These are phyloP conservation scores for Backusella tuberculispora DNA, from an alignment of 192 early-diverging fungal species.

Conservation along the genomic window DNA sequence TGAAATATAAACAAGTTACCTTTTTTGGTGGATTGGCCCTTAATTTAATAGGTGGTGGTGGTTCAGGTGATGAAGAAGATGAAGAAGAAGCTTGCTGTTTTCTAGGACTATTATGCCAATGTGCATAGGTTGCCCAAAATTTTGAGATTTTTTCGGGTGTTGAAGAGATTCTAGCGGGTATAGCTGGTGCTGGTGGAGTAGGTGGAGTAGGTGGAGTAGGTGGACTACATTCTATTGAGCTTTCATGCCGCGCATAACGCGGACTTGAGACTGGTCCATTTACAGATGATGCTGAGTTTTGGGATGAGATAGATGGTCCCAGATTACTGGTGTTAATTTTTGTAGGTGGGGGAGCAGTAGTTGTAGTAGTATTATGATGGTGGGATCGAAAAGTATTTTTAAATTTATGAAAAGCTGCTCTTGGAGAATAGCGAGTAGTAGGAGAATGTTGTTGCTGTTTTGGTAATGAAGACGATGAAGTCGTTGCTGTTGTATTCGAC, in stretches of 20 bases:
- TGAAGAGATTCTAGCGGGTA: constrained; percentile 38
- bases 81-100: background rate
- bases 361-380: background rate
- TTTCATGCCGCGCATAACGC: background rate
- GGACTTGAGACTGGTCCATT: constrained; percentile 10
- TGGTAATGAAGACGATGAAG: background rate
- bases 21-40: background rate
- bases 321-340: background rate
- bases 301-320: background rate
- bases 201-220: background rate
- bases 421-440: constrained; percentile 29
- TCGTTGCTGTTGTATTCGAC: background rate
- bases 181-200: constrained; percentile 9
- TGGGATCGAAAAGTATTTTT: constrained; percentile 21
- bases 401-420: constrained; percentile 27
- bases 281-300: constrained; percentile 2
- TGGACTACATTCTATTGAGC: background rate
- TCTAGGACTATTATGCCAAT: constrained; percentile 10
- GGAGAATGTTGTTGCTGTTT: constrained; percentile 24
- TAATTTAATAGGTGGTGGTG: background rate
- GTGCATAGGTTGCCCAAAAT: constrained; percentile 32
- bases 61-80: background rate
- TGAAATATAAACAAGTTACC: background rate
- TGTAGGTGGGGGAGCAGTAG: background rate
- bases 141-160: constrained; percentile 41